Evolutionary conservation across 2,329 filamentous ascomycete genomes (phyloP).

Genomic region (Claviceps digitariae): DNA sequence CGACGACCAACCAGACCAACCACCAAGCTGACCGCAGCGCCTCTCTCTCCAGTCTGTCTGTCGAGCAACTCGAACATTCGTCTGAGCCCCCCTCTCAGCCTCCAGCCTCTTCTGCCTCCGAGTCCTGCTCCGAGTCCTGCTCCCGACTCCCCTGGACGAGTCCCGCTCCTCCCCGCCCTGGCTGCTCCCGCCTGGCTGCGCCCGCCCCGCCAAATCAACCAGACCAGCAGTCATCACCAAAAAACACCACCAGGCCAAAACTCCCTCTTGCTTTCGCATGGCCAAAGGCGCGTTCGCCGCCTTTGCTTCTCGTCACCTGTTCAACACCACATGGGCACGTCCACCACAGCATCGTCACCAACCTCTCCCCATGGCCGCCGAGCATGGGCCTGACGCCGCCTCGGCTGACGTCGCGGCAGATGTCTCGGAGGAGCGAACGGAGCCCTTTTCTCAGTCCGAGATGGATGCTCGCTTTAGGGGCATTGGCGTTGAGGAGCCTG

Average conservation of each 20-base stretch:
- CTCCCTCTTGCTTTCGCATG: background rate
- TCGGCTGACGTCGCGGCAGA: too few relatives aligned
- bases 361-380: constrained; percentile 26
- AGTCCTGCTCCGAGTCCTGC: too few relatives aligned
- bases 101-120: too few relatives aligned
- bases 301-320: constrained; percentile 3
- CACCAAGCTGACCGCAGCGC: too few relatives aligned
- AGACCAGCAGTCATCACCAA: background rate
- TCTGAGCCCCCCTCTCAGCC: too few relatives aligned
- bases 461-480: constrained; percentile 34
- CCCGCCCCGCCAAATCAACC: background rate
- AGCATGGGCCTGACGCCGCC: constrained; percentile 25
- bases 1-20: too few relatives aligned
- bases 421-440: constrained; percentile 38
- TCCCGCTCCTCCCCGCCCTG: background rate
- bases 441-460: constrained; percentile 44
- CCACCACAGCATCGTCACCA: constrained; percentile 4
- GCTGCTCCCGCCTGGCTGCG: background rate
- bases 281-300: constrained; percentile 1
- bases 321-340: constrained; percentile 1
- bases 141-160: background rate
- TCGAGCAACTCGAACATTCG: too few relatives aligned
- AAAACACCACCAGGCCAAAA: background rate
- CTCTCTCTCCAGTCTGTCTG: too few relatives aligned
- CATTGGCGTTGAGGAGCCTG: constrained; percentile 30